Base-by-base conservation (phyloP, 768 basidiomycete species). In the Piloderma croceum region DNA sequence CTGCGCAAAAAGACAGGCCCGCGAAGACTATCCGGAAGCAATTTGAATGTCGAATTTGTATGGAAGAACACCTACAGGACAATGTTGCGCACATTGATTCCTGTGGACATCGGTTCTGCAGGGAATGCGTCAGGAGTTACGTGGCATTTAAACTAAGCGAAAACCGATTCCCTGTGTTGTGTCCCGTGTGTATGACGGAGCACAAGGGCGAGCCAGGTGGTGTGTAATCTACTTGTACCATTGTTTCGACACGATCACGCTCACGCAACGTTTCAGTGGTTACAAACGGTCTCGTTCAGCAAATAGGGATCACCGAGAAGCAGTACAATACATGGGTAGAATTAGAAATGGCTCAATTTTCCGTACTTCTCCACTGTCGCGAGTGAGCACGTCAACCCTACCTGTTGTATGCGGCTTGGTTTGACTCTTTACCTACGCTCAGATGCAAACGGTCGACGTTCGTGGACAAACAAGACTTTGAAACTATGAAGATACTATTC, bases 51-150 rank as follows among this genome's bases (percentile, higher is more conserved):
- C 61, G 63, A 7, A 64, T 83, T 25, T 84, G 82, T 53, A 52
- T 74, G 43, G 81, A 84, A 11, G 53, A 64, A 2, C 53, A 63
- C 32, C 61, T 69, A 0, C 61, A 65, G 31, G 70, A 75, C 34
- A 49, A 60, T 29, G 61, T 70, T 12, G 65, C 72, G 17, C 50
- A 47, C 13, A 50, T 78, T 12, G 64, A 59, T 7, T 54, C 21
- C 2, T 84, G 81, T 46, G 46, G 47, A 9, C 81, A 84, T 49
- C 51, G 83, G n/a, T n/a, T n/a, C n/a, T n/a, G n/a, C n/a, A n/a
- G n/a, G n/a, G n/a, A n/a, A n/a, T n/a, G n/a, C n/a, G 83, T 54
- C 63, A 74, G 36, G 52, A 59, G 2, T 84, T 36, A 60, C 53
- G 39, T 45, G 44, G 4, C 69, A 74, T 37, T 58, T 73, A 9